Conservation (phyloP, 2,329 filamentous ascomycete genomes). For the Tolypocladium tropicale region DNA sequence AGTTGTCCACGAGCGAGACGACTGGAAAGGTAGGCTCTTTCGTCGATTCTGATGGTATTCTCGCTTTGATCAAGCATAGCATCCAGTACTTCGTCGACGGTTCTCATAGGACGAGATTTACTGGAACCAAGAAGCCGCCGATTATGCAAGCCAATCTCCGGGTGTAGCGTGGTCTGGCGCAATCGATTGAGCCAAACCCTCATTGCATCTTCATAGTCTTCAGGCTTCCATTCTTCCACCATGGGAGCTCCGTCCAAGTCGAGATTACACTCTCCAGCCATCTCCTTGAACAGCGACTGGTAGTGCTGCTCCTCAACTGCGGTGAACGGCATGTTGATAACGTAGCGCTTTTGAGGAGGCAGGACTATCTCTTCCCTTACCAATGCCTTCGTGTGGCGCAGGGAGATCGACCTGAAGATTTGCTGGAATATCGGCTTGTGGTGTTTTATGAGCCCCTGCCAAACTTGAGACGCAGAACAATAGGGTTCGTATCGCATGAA, state of each 20-base stretch:
- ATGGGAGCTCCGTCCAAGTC: slow-evolving; percentile 53
- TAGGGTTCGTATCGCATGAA: slow-evolving; percentile 77
- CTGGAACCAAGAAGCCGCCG: slow-evolving; percentile 52
- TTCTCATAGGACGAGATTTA: slow-evolving; percentile 59
- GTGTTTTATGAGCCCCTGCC: slow-evolving; percentile 53
- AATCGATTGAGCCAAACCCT: slow-evolving; percentile 66
- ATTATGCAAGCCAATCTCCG: slow-evolving; percentile 63
- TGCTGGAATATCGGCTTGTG: slow-evolving; percentile 55
- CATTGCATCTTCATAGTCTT: slow-evolving; percentile 62
- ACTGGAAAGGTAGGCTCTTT: slow-evolving; percentile 53
- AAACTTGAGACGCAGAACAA: slow-evolving; percentile 51
- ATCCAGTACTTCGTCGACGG: slow-evolving; percentile 76
- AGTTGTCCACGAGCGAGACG: slow-evolving; percentile 67
- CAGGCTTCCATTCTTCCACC: slow-evolving; percentile 51
- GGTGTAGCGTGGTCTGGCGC: slow-evolving; percentile 76
- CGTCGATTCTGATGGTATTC: slow-evolving; percentile 51
- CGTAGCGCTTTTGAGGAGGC: slow-evolving; percentile 73
- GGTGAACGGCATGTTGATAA: slow-evolving; percentile 84
- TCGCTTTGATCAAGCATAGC: slow-evolving; percentile 88
- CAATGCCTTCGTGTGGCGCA: slow-evolving; percentile 78
- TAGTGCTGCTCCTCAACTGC: slow-evolving; percentile 90
- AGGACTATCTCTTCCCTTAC: slow-evolving; percentile 70
- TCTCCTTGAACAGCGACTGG: slow-evolving; percentile 60
- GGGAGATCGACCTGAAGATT: slow-evolving; percentile 61
- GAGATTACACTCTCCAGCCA: slow-evolving; percentile 61